Evolutionary conservation across 2,329 filamentous ascomycete species (phyloP), one percentile per base, ranked within the genome.

Genomic region (Conoideocrella luteorostrata): DNA sequence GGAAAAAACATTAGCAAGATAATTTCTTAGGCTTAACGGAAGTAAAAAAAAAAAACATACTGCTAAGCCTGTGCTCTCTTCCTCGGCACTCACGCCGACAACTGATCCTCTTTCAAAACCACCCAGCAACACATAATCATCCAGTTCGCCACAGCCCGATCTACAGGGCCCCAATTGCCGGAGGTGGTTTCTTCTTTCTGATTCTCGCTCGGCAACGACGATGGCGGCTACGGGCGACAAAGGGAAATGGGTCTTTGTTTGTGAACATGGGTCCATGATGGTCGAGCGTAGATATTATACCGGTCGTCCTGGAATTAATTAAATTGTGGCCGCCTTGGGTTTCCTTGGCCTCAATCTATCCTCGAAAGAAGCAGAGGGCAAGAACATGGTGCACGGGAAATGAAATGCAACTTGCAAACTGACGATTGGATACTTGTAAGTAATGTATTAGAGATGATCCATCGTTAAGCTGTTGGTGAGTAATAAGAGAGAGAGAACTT

Each of bases 21-120:
- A 30, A 15, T 35, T n/a, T n/a, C n/a, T n/a, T n/a, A n/a, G n/a
- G n/a, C n/a, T n/a, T n/a, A n/a, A n/a, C n/a, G n/a, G n/a, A n/a
- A n/a, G n/a, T n/a, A 7, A 34, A 9, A 38, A 2, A 39, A 15
- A 17, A 36, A 29, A 26, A 60, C 68, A 57, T 44, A 77, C 73
- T 57, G 66, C 47, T 21, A 75, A 46, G 1, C 70, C 74, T 46
- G 75, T 56, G n/a, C 63, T 64, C 32, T 69, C 70, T 17, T 72
- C 69, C 56, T 77, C 75, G 0, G 71, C 62, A 44, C 75, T 80
- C 43, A 80, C 43, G 1, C 77, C 77, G 1, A 77, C 69, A 0
- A 80, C 67, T 17, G 59, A 61, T 0, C 75, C 76, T n/a, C 70
- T 57, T 56, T 72, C 68, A 10, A 78, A 60, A 0, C 74, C 74